These are phyloP conservation scores for Rhododendron ovatum DNA, from an alignment of 148 eudicot genomes.

Conservation along the genomic window DNA sequence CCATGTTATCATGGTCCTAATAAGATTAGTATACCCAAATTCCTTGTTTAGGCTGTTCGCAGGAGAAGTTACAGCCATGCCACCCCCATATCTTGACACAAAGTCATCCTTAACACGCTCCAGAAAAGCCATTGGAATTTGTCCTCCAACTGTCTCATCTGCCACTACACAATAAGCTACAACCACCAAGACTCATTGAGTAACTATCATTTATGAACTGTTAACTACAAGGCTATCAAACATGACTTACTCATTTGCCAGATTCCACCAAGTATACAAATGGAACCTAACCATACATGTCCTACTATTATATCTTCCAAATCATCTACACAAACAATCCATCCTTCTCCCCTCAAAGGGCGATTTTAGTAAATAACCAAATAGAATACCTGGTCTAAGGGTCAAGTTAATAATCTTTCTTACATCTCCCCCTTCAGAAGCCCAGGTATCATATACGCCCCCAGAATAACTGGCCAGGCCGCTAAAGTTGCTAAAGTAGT, in stretches of 20 bases:
- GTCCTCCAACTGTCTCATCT: conserved; percentile 31
- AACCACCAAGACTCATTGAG: not conserved
- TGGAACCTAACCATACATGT: no score
- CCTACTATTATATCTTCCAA: no score
- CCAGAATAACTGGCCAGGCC: no score
- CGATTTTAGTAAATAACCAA: no score
- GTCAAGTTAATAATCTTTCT: no score
- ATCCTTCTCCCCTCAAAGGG: no score
- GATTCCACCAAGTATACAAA: no score
- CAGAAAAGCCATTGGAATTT: conserved; percentile 29
- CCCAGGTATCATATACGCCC: no score
- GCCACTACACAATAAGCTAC: conserved; percentile 34
- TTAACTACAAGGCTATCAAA: not conserved
- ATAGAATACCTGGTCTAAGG: no score
- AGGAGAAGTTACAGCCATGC: conserved; percentile 23
- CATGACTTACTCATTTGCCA: not conserved
- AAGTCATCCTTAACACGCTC: conserved; percentile 34
- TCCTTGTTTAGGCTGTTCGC: conserved; percentile 28
- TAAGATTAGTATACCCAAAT: conserved; percentile 20
- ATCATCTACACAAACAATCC: no score
- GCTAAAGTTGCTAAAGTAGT: no score
- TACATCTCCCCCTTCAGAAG: no score
- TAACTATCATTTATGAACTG: not conserved
- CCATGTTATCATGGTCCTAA: not conserved
- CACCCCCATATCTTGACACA: conserved; percentile 27